A percentile compares a stretch with the other conserved stretches of the same genome.
Evolutionary conservation across 108 stramenopile genomes (phyloP).

Genomic region (Nitzschia sp.): DNA sequence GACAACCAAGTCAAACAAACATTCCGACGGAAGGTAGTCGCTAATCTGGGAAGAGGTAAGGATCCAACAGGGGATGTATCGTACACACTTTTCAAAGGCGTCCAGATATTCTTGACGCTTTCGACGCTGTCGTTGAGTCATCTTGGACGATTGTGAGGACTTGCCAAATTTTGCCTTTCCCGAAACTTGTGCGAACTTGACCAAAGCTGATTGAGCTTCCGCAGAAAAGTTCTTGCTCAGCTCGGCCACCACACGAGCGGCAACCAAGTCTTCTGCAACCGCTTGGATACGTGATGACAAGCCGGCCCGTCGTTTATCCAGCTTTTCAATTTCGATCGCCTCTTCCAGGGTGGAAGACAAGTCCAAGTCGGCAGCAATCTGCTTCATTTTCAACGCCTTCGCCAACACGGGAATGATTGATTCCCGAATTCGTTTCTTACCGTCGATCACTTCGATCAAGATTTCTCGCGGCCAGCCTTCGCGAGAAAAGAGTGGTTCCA

Average conservation of each 20-base stretch:
- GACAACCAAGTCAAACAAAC: constrained; percentile 62
- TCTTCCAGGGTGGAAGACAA: constrained; percentile 4
- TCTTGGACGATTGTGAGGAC: constrained; percentile 40
- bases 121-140: constrained; percentile 59
- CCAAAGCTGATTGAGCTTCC: constrained; percentile 59
- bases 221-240: constrained; percentile 46
- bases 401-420: constrained; percentile 17
- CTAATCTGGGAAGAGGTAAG: constrained; percentile 60
- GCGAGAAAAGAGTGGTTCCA: neutral
- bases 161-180: constrained; percentile 59
- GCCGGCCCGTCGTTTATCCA: constrained; percentile 32
- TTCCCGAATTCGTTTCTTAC: neutral
- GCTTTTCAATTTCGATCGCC: constrained; percentile 16
- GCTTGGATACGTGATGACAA: constrained; percentile 22
- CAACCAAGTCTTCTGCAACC: constrained; percentile 49
- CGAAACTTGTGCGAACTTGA: constrained; percentile 60
- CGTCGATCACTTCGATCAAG: constrained; percentile 1
- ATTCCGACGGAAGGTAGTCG: constrained; percentile 59
- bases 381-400: constrained; percentile 33
- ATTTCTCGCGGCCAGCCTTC: constrained; percentile 23
- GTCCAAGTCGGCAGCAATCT: constrained; percentile 19
- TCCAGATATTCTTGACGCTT: constrained; percentile 57
- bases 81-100: constrained; percentile 60
- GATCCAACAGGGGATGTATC: constrained; percentile 72
- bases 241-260: constrained; percentile 41